Percentiles rank a stretch among this genome's conserved stretches.
phyloP scores from a whole-genome alignment of 1,139 yeast genomes.

The Candida smagusa region DNA sequence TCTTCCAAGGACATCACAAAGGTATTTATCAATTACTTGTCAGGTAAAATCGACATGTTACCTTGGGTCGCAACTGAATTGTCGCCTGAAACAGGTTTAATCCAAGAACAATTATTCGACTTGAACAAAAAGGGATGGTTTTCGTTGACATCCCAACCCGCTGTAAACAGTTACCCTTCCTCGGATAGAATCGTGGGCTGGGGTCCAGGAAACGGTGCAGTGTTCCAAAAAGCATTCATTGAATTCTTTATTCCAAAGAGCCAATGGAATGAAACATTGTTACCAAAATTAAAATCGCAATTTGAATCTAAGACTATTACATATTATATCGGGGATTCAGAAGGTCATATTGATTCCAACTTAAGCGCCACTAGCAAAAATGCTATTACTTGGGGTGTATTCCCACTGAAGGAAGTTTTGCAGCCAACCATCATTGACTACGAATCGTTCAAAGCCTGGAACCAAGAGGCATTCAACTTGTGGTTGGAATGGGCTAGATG shows the following conservation, averaged over 20 bases:
- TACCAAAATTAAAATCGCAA: slow-evolving; percentile 47
- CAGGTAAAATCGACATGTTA: slow-evolving; percentile 68
- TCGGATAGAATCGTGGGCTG: slow-evolving; percentile 89
- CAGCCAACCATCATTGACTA: slow-evolving; percentile 88
- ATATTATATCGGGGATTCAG: slow-evolving; percentile 67
- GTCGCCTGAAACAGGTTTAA: slow-evolving; percentile 85
- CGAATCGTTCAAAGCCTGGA: slow-evolving; percentile 89
- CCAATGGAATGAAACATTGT: slow-evolving; percentile 57
- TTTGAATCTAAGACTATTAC: slow-evolving; percentile 49
- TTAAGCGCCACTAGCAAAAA: slow-evolving; percentile 46
- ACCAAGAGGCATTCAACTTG: slow-evolving; percentile 86
- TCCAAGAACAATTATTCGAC: slow-evolving; percentile 84
- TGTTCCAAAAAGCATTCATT: slow-evolving; percentile 88
- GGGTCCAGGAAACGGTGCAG: slow-evolving; percentile 89
- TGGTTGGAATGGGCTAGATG: slow-evolving; percentile 92
- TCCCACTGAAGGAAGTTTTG: slow-evolving; percentile 79
- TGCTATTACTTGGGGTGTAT: slow-evolving; percentile 96
- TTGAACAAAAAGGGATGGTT: slow-evolving; percentile 75
- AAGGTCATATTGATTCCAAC: slow-evolving; percentile 59
- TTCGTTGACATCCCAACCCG: slow-evolving; percentile 95
- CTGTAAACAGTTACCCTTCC: slow-evolving; percentile 73
- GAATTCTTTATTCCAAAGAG: slow-evolving; percentile 75
- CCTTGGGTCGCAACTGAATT: slow-evolving; percentile 93
- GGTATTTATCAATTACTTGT: slow-evolving; percentile 70
- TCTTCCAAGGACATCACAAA: slow-evolving; percentile 59